Conservation (phyloP, 2,329 filamentous ascomycete genomes). For the Ascochyta lentis region DNA sequence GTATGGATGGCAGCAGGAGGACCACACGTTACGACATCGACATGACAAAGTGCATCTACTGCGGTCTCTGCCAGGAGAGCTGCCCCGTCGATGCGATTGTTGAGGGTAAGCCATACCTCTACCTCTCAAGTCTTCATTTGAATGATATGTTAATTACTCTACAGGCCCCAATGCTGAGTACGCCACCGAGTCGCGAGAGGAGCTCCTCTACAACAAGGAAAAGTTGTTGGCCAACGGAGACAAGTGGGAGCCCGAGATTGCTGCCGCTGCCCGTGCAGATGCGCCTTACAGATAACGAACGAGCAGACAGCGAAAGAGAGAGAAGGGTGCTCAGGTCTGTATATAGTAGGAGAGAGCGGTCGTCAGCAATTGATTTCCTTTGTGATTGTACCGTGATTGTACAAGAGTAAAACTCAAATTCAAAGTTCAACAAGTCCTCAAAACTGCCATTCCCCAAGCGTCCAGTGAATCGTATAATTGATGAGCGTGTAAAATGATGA, state of each 20-base stretch:
- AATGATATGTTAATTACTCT: too few relatives aligned
- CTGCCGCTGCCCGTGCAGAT: conserved; percentile 89
- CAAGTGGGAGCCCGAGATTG: conserved; percentile 94
- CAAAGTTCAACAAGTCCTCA: conserved; percentile 8
- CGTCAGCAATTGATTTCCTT: conserved; percentile 32
- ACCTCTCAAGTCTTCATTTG: too few relatives aligned
- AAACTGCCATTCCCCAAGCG: too few relatives aligned
- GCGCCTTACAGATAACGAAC: conserved; percentile 68
- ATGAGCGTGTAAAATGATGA: too few relatives aligned
- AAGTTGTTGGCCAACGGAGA: conserved; percentile 79
- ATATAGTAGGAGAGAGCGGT: conserved; percentile 38
- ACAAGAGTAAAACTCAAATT: conserved; percentile 18
- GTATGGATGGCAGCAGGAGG: conserved; percentile 90
- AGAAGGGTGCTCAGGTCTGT: conserved; percentile 29
- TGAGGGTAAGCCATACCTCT: conserved; percentile 60
- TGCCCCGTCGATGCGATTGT: conserved; percentile 97
- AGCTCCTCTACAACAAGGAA: conserved; percentile 97
- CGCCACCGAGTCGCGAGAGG: conserved; percentile 82
- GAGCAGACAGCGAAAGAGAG: conserved; percentile 36
- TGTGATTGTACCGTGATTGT: conserved; percentile 26
- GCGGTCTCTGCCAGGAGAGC: conserved; percentile 98
- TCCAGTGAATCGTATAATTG: not conserved
- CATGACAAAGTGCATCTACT: conserved; percentile 99
- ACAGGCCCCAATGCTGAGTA: conserved; percentile 75
- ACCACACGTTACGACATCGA: conserved; percentile 99